Conservation (phyloP, 1,284 basidiomycete species). For the Gomphus bonarii region DNA sequence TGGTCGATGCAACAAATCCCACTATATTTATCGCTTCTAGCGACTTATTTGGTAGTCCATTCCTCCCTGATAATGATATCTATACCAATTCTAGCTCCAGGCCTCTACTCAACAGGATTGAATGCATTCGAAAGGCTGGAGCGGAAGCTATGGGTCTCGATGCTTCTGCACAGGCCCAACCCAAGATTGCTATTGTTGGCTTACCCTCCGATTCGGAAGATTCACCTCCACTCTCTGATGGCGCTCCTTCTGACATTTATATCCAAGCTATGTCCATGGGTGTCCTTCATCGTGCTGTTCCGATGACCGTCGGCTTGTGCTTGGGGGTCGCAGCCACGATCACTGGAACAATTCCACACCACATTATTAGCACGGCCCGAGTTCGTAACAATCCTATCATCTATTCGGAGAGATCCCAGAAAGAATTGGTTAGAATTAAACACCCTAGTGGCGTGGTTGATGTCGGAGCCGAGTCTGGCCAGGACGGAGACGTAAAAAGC, state of each 20-base stretch:
- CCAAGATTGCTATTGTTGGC: neutral
- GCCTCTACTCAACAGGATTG: neutral
- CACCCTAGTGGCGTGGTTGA: constrained; percentile 60
- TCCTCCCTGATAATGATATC: neutral
- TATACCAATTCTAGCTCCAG: neutral
- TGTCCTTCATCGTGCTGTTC: constrained; percentile 59
- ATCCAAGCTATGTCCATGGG: constrained; percentile 64
- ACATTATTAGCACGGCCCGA: constrained; percentile 21
- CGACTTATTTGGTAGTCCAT: neutral
- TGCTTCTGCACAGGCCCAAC: constrained; percentile 19
- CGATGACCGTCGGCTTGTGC: constrained; percentile 66
- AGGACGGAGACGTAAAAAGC: constrained; percentile 36
- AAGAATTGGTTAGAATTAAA: constrained; percentile 34
- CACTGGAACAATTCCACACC: constrained; percentile 40
- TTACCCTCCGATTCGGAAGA: neutral
- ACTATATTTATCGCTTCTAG: neutral
- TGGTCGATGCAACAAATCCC: constrained; percentile 42
- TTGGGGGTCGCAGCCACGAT: constrained; percentile 54
- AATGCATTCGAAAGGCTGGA: constrained; percentile 22
- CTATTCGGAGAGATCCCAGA: constrained; percentile 12
- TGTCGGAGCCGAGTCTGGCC: constrained; percentile 44
- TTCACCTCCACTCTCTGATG: neutral
- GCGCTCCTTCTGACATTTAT: constrained; percentile 37
- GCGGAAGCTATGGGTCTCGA: constrained; percentile 58
- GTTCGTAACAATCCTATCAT: neutral